These are phyloP conservation scores for Sapria himalayana DNA, from an alignment of 345 rosid species.

Conservation along the genomic window DNA sequence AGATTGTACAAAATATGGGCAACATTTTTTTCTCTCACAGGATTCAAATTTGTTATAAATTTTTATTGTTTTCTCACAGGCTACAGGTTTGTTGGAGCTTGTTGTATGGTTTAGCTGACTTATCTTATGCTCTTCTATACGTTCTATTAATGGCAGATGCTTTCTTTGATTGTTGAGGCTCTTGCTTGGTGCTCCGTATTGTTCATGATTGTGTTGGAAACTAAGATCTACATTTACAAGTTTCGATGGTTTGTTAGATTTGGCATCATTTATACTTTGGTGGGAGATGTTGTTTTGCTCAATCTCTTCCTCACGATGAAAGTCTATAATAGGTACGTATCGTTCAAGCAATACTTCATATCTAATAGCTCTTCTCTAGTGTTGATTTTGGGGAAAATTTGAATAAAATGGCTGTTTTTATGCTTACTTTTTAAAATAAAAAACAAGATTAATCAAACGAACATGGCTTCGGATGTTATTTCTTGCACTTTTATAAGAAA, in stretches of 20 bases:
- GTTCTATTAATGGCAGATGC: conserved; percentile 26
- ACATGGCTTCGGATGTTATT: too few relatives aligned
- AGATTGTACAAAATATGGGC: too few relatives aligned
- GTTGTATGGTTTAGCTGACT: not conserved
- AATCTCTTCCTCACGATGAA: conserved; percentile 56
- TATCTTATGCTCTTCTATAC: not conserved
- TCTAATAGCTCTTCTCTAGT: too few relatives aligned
- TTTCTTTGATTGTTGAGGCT: conserved; percentile 52
- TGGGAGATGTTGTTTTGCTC: conserved; percentile 70
- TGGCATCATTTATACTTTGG: conserved; percentile 52
- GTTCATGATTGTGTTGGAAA: conserved; percentile 55
- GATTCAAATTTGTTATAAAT: too few relatives aligned
- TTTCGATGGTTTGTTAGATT: conserved; percentile 89
- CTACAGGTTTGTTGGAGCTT: too few relatives aligned
- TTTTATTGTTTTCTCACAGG: too few relatives aligned
- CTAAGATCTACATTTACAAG: conserved; percentile 56
- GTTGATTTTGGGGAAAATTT: not conserved
- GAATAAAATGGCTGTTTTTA: too few relatives aligned
- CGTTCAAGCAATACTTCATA: too few relatives aligned
- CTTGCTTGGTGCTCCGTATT: conserved; percentile 68
- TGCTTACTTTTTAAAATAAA: too few relatives aligned
- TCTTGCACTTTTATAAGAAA: too few relatives aligned
- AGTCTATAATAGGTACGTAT: conserved; percentile 43
- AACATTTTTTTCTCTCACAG: too few relatives aligned
- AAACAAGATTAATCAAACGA: too few relatives aligned